Evolutionary conservation across 495 filamentous ascomycete species (phyloP), one percentile per base, ranked within the genome.

Genomic region (Parathielavia hyrcaniae): DNA sequence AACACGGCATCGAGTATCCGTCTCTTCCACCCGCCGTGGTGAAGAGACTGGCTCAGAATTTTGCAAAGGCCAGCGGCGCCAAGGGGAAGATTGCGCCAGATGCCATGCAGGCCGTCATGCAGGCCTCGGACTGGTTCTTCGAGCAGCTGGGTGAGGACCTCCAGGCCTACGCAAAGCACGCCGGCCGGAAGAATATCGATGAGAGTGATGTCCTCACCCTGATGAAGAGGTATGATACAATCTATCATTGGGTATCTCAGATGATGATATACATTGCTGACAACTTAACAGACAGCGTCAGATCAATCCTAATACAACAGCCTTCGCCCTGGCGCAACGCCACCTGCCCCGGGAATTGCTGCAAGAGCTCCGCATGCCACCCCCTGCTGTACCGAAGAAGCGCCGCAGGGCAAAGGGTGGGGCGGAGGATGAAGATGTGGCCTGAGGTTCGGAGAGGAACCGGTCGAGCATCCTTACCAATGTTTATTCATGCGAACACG

Each of bases 61-160:
- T 90, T 57, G 77, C 82, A 26, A 84, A 83, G 51, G 77, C 79
- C 11, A 76, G 79, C 55, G 81, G 83, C 41, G 77, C 76, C 4
- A 88, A 84, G 60, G 70, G 80, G 0, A 86, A 82, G 61, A 82
- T 96, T 51, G 82, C 76, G 58, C 83, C 86, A 39, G 86, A 90
- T 32, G 83, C 86, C 1, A 73, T 95, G 52, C 78, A 80, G 17
- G 83, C 83, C 23, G 84, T 96, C 39, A 82, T 85, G 67, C 83
- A 87, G 64, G 88, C 89, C 16, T 86, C 86, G 17, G 87, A 91
- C 36, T 90, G 87, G 84, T 96, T 89, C 71, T 95, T 95, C 66
- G 86, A 92, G 64, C 91, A 95, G 69, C 75, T 85, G 14, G 81
- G 87, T 55, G 87, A 88, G 23, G 89, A 95, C 64, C 74, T 96